Conservation (phyloP, 495 filamentous ascomycete genomes). For the Cetradonia linearis region DNA sequence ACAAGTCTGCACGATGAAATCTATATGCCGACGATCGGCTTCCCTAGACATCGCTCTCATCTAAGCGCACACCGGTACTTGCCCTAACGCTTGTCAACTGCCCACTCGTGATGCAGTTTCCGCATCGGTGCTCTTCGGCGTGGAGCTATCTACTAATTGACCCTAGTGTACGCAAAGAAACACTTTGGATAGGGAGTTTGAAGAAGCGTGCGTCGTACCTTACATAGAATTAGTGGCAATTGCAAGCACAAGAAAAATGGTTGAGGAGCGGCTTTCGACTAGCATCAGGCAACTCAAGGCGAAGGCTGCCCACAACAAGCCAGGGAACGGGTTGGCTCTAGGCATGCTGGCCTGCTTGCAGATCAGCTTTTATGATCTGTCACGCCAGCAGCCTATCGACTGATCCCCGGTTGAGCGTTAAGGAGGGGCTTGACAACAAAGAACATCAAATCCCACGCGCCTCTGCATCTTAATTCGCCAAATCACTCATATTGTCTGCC, state of each 20-base stretch:
- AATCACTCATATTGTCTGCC: neutral
- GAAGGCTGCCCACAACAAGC: constrained; percentile 5
- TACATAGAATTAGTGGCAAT: constrained; percentile 6
- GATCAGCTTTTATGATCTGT: constrained; percentile 14
- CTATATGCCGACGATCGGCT: constrained; percentile 3
- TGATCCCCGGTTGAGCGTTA: neutral
- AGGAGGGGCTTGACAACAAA: constrained; percentile 2
- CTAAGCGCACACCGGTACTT: constrained; percentile 5
- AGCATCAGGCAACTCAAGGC: constrained; percentile 1
- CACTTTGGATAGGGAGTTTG: neutral
- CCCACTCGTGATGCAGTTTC: neutral
- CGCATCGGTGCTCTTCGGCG: constrained; percentile 1
- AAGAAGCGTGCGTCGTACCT: constrained; percentile 10
- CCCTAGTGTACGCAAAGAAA: constrained; percentile 13
- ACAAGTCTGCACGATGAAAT: neutral
- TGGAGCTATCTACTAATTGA: neutral
- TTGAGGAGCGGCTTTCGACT: neutral
- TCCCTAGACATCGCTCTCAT: neutral
- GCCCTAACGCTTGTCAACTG: constrained; percentile 7
- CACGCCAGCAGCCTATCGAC: constrained; percentile 6
- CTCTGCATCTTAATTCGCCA: neutral
- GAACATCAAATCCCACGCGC: neutral
- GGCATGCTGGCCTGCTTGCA: constrained; percentile 7
- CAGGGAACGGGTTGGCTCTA: neutral
- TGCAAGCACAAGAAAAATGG: neutral